phyloP scores from a whole-genome alignment of 306 rosid species.

The Cicer pinnatifidum region DNA sequence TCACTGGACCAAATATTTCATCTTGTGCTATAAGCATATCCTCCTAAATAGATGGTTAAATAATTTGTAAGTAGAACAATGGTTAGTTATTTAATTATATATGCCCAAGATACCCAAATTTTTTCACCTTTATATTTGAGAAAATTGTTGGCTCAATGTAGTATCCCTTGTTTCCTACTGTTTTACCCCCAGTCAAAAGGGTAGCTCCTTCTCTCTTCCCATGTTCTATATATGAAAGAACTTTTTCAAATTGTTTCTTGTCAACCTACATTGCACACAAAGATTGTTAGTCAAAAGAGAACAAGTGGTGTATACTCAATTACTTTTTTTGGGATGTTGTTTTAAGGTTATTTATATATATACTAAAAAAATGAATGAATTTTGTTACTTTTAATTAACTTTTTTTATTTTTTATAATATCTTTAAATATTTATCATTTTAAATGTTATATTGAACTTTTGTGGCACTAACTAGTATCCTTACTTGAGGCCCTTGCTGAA shows the following conservation, averaged over 20 bases:
- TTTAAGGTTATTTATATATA: too few species aligned
- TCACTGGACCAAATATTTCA: conserved; percentile 73
- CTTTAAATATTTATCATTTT: too few species aligned
- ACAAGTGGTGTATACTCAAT: too few species aligned
- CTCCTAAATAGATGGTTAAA: conserved; percentile 46
- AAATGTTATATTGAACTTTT: not conserved
- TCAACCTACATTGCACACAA: conserved; percentile 55
- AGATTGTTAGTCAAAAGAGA: not conserved
- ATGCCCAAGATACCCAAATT: not conserved
- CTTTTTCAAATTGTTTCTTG: conserved; percentile 65
- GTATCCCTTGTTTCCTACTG: conserved; percentile 68
- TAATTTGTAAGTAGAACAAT: not conserved
- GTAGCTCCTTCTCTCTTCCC: conserved; percentile 91
- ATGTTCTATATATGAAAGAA: conserved; percentile 69
- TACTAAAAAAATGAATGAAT: too few species aligned
- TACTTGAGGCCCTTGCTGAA: conserved; percentile 84
- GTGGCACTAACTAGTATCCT: conserved; percentile 7
- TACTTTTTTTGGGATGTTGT: too few species aligned
- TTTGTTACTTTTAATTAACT: too few species aligned
- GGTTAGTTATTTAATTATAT: not conserved
- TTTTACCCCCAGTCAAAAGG: conserved; percentile 71
- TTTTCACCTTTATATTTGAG: conserved; percentile 62
- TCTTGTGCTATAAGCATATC: conserved; percentile 68
- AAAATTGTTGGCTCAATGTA: conserved; percentile 80
- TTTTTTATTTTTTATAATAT: too few species aligned